phyloP scores from a whole-genome alignment of 176 grass and related monocot species.

The Alloteropsis semialata region DNA sequence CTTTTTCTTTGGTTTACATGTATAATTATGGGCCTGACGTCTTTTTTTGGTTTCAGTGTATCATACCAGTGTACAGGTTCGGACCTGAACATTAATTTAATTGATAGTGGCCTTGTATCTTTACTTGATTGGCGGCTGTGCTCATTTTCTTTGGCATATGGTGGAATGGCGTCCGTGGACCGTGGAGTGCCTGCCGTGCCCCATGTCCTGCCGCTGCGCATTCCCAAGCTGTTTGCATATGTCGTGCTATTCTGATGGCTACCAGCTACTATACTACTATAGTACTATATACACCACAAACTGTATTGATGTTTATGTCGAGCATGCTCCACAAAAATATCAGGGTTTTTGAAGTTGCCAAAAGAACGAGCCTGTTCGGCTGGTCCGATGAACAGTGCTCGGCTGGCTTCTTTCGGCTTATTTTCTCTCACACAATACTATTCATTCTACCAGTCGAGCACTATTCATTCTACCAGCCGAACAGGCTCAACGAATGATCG shows the following conservation, averaged over 20 bases:
- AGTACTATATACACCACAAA: not conserved
- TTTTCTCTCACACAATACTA: too few species aligned
- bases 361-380: too few species aligned
- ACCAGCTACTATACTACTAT: too few species aligned
- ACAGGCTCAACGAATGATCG: too few species aligned
- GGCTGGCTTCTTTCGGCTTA: too few species aligned
- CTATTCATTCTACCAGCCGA: too few species aligned
- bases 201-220: not conserved
- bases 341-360: not conserved
- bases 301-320: not conserved
- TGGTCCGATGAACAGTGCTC: too few species aligned
- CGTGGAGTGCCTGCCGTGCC: not conserved
- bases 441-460: too few species aligned
- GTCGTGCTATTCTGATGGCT: not conserved
- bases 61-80: constrained; percentile 82
- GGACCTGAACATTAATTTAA: constrained; percentile 77
- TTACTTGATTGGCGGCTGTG: constrained; percentile 1
- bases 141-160: too few species aligned
- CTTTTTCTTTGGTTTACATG: constrained; percentile 43
- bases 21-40: constrained; percentile 77
- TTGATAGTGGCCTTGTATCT: constrained; percentile 46
- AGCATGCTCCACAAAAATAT: not conserved
- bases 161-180: not conserved
- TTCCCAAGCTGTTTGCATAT: not conserved
- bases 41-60: constrained; percentile 54